A percentile compares a stretch with the other conserved stretches of the same genome.
Conservation (phyloP, 371 early-diverging fungal species). For the Coelomomyces lativittatus region DNA sequence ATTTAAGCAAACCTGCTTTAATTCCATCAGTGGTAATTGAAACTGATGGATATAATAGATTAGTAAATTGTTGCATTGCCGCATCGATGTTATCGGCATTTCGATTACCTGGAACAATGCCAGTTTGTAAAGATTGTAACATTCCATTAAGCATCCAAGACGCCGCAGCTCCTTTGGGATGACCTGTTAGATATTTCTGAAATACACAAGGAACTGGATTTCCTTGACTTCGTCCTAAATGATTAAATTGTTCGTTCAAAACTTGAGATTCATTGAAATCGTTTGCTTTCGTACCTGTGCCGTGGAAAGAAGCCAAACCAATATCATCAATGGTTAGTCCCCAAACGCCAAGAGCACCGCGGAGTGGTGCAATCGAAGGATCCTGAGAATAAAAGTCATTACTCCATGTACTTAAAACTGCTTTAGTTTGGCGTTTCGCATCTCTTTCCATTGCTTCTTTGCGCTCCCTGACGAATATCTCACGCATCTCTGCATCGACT, state of each 20-base stretch:
- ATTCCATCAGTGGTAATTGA: slow-evolving; percentile 79
- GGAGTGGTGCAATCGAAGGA: slow-evolving; percentile 66
- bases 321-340: slow-evolving; percentile 84
- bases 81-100: slow-evolving; percentile 85
- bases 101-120: slow-evolving; percentile 84
- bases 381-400: slow-evolving; percentile 74
- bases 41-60: slow-evolving; percentile 69
- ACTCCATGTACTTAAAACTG: slow-evolving; percentile 61
- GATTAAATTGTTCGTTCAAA: slow-evolving; percentile 64
- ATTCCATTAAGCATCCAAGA: slow-evolving; percentile 95
- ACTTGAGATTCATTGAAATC: slow-evolving; percentile 89
- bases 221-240: slow-evolving; percentile 75
- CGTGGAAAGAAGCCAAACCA: slow-evolving; percentile 92
- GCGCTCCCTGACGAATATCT: slow-evolving; percentile 52
- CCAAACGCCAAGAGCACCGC: slow-evolving; percentile 75
- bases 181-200: slow-evolving; percentile 90
- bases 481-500: slow-evolving; percentile 44
- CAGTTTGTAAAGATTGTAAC: slow-evolving; percentile 67
- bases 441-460: slow-evolving; percentile 67
- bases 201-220: slow-evolving; percentile 62
- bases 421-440: slow-evolving; percentile 65
- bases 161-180: slow-evolving; percentile 91
- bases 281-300: slow-evolving; percentile 88
- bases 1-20: slow-evolving; percentile 82
- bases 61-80: slow-evolving; percentile 55